Conservation (phyloP, 345 rosid genomes). For the Geranium brycei region DNA sequence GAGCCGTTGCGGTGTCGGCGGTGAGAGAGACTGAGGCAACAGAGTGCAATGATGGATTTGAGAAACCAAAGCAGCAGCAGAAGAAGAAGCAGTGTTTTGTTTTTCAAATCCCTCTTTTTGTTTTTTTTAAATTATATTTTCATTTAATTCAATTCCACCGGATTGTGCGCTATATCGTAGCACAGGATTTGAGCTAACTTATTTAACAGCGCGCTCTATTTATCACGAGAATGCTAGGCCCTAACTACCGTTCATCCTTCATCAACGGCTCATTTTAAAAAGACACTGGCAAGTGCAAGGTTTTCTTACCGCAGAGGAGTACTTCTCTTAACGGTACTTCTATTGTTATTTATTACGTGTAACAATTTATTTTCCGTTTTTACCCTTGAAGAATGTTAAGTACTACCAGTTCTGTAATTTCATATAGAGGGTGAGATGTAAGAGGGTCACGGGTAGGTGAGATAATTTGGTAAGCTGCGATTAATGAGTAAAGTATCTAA, state of each 20-base stretch:
- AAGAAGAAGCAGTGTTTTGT: neutral
- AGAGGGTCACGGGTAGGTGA: neutral
- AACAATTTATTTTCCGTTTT: too few species aligned
- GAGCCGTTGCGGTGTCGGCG: conserved; percentile 38
- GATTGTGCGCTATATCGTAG: too few species aligned
- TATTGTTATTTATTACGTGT: neutral
- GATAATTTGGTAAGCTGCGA: neutral
- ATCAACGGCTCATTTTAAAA: neutral
- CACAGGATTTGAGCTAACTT: too few species aligned
- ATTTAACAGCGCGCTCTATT: neutral
- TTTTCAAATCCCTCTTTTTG: neutral
- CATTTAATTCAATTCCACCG: too few species aligned
- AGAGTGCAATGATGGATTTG: neutral
- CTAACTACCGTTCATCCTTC: neutral
- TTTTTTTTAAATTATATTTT: too few species aligned
- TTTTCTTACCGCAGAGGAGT: neutral
- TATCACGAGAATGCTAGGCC: neutral
- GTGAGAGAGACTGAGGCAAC: conserved; percentile 11
- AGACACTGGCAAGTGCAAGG: neutral
- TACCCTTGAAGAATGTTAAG: neutral
- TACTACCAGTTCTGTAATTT: neutral
- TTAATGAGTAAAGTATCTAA: neutral
- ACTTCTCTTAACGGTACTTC: neutral
- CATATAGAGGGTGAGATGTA: neutral
- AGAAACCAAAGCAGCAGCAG: neutral